These are phyloP conservation scores for Pseudomonodictys pantanalensis DNA, from an alignment of 495 filamentous ascomycete species.

Conservation along the genomic window DNA sequence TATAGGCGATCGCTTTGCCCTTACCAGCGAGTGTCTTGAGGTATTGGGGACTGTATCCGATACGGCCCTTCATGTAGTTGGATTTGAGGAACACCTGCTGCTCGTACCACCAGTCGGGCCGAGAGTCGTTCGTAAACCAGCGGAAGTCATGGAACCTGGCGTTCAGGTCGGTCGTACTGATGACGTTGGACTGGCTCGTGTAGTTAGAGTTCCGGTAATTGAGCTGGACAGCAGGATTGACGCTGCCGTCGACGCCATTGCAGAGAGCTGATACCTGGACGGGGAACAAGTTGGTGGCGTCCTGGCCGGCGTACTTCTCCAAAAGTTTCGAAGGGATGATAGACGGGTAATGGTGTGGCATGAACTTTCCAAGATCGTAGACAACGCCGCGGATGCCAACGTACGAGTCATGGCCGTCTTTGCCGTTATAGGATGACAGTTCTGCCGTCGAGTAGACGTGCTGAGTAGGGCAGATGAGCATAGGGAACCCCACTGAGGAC, in stretches of 20 bases:
- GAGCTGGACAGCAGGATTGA: constrained; percentile 71
- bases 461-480: constrained; percentile 86
- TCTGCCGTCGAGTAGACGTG: constrained; percentile 80
- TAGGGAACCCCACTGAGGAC: constrained; percentile 69
- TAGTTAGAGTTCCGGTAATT: constrained; percentile 79
- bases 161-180: constrained; percentile 68
- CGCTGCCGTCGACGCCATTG: constrained; percentile 62
- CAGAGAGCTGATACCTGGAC: constrained; percentile 93
- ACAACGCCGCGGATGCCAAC: constrained; percentile 85
- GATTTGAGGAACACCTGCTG: constrained; percentile 71
- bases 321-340: constrained; percentile 66
- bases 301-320: constrained; percentile 76
- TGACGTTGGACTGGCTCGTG: constrained; percentile 58
- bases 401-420: constrained; percentile 61
- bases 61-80: constrained; percentile 81
- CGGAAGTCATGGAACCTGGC: constrained; percentile 91
- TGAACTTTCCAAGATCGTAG: constrained; percentile 74
- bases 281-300: constrained; percentile 86
- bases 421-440: constrained; percentile 70
- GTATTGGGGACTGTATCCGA: constrained; percentile 80
- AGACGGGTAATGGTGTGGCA: constrained; percentile 72
- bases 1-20: constrained; percentile 67
- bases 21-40: constrained; percentile 66
- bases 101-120: constrained; percentile 88
- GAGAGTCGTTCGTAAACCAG: constrained; percentile 71